Base-by-base conservation (phyloP, 2,329 filamentous ascomycete species). In the Sporothrix humicola region DNA sequence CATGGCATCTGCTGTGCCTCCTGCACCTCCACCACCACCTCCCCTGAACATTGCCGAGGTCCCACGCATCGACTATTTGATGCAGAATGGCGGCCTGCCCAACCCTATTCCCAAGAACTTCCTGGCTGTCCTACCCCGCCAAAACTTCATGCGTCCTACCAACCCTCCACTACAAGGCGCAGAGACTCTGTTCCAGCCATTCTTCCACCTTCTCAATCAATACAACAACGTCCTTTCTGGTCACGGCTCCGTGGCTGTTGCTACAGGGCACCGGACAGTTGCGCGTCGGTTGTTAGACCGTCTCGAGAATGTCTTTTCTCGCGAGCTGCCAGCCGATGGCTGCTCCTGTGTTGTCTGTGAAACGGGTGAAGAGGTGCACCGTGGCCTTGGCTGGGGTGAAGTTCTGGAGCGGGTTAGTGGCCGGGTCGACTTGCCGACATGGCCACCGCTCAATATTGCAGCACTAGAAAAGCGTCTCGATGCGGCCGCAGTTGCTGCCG, bases 221-320 rank as follows among this genome's bases (percentile, higher is more conserved):
- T 98, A 97, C 80, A 89, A 92, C 76, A 87, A 89, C 2, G 95
- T 99, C 3, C 87, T 98, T 76, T 85, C 87, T 58, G 94, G 92
- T 76, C 93, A 92, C 77, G 96, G 96, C 3, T 98, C 95, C 0
- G 85, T 99, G 5, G 96, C 96, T 2, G 96, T 98, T 1, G 96
- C 96, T 17, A 98, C 95, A 0, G 96, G 96, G 6, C 97, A 98
- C 81, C 90, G 93, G 72, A 98, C 95, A 0, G 93, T 98, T n/a
- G 96, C 96, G 3, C 90, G 96, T 5, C 89, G 95, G 70, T 84
- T 98, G 31, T 87, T 98, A 5, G 95, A 99, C 82, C 90, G 96
- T 52, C 86, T 99, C 3, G 95, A 98, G 80, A 93, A 95, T 73
- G 94, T 99, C 9, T 98, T 99, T 82, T 95, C 94, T 2, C 88